Evolutionary conservation across 352 stramenopile species (phyloP).

Genomic region (Pythium myriotylum): DNA sequence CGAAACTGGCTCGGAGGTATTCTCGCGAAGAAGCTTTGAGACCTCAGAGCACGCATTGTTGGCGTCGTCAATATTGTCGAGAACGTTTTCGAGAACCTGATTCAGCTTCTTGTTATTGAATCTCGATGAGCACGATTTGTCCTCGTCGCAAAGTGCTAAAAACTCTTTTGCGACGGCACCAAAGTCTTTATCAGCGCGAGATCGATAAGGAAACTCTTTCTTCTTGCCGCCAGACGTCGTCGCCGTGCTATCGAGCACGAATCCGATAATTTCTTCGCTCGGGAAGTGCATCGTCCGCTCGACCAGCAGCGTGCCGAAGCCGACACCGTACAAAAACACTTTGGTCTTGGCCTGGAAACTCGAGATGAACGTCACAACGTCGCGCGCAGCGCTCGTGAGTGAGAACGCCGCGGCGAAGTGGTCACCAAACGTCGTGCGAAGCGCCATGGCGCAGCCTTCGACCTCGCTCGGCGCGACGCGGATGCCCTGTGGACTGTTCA

Average conservation of each 20-base stretch:
- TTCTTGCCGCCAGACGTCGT: slow-evolving; percentile 34
- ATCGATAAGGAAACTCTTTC: slow-evolving; percentile 25
- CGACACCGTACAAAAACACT: slow-evolving; percentile 67
- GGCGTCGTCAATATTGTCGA: slow-evolving; percentile 17
- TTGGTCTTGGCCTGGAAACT: slow-evolving; percentile 42
- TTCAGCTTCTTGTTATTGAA: slow-evolving; percentile 20
- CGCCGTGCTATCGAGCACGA: slow-evolving; percentile 58
- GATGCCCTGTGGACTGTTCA: slow-evolving; percentile 5
- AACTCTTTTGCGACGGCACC: slow-evolving; percentile 48
- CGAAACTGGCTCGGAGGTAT: slow-evolving; percentile 35
- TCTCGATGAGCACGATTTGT: slow-evolving; percentile 37
- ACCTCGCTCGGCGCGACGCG: slow-evolving; percentile 19
- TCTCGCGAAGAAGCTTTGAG: background rate
- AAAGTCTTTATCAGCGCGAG: slow-evolving; percentile 26
- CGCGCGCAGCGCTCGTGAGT: slow-evolving; percentile 59
- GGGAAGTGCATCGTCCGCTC: slow-evolving; percentile 65
- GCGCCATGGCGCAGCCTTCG: slow-evolving; percentile 7
- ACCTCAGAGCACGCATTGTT: background rate
- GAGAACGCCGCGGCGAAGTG: slow-evolving; percentile 49
- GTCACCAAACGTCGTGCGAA: slow-evolving; percentile 18
- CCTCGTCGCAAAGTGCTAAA: slow-evolving; percentile 43
- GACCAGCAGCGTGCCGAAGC: slow-evolving; percentile 66
- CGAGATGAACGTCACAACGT: slow-evolving; percentile 61
- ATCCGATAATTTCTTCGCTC: slow-evolving; percentile 51
- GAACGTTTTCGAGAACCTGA: slow-evolving; percentile 12